A percentile compares a stretch with the other conserved stretches of the same genome.
Evolutionary conservation across 1,284 basidiomycete genomes (phyloP).

Genomic region (Cryptococcus hybrid): DNA sequence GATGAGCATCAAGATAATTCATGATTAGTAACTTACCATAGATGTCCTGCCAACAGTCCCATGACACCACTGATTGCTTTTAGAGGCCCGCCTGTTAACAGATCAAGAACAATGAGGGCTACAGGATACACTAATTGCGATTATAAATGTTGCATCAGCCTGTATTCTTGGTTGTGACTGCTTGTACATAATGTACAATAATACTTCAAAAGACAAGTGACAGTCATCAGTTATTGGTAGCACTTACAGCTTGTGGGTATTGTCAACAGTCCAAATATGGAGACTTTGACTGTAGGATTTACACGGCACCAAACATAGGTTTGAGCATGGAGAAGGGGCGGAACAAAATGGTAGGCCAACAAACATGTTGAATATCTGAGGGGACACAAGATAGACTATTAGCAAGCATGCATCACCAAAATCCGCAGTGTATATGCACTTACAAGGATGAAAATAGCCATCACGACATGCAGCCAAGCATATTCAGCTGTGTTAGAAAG

Average conservation of each 20-base stretch:
- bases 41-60: constrained; percentile 44
- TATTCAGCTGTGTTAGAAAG: constrained; percentile 39
- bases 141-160: not conserved
- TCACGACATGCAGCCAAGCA: constrained; percentile 42
- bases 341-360: constrained; percentile 43
- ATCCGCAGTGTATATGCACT: constrained; percentile 4
- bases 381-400: no score
- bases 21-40: constrained; percentile 29
- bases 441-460: constrained; percentile 31
- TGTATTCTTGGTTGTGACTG: no score
- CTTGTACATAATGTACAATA: not conserved
- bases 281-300: constrained; percentile 44
- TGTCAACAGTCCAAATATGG: constrained; percentile 44
- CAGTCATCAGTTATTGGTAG: no score
- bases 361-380: constrained; percentile 35
- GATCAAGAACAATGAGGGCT: constrained; percentile 39
- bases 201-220: not conserved
- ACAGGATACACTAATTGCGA: constrained; percentile 40
- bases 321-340: constrained; percentile 40
- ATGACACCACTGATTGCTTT: constrained; percentile 37
- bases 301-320: constrained; percentile 47
- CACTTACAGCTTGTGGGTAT: constrained; percentile 46
- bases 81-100: constrained; percentile 34
- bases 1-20: not conserved
- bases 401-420: not conserved